Percentiles rank a stretch among this genome's conserved stretches.
phyloP scores from a whole-genome alignment of 495 filamentous ascomycete species.

The Daldinia bambusicola region DNA sequence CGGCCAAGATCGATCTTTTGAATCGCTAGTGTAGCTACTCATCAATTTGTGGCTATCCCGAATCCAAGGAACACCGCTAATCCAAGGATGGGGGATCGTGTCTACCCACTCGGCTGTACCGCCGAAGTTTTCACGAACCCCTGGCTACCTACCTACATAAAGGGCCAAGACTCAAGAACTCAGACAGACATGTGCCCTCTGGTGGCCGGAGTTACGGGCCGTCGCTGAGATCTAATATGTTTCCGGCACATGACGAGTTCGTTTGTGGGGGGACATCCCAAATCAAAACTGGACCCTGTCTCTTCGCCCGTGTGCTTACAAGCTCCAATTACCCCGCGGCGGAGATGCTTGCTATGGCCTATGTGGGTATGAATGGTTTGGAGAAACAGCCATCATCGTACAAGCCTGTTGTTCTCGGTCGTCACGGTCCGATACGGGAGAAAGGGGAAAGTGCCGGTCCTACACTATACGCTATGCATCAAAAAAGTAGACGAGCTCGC shows the following conservation, averaged over 20 bases:
- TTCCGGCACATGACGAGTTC: conserved; percentile 45
- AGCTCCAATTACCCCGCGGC: conserved; percentile 51
- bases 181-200: conserved; percentile 26
- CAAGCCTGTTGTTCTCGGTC: conserved; percentile 56
- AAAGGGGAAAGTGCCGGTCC: conserved; percentile 51
- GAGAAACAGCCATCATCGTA: conserved; percentile 44
- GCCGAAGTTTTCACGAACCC: conserved; percentile 41
- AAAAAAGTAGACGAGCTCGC: conserved; percentile 17
- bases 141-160: conserved; percentile 22
- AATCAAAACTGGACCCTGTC: conserved; percentile 37
- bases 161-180: conserved; percentile 7
- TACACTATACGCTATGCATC: conserved; percentile 27
- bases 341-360: conserved; percentile 47
- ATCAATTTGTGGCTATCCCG: conserved; percentile 44
- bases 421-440: conserved; percentile 61
- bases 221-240: conserved; percentile 46
- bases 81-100: conserved; percentile 33
- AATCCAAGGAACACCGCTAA: conserved; percentile 42
- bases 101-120: conserved; percentile 39
- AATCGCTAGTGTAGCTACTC: conserved; percentile 35
- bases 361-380: conserved; percentile 43
- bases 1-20: conserved; percentile 41
- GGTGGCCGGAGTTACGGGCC: conserved; percentile 48
- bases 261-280: conserved; percentile 40
- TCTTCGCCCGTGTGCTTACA: conserved; percentile 22